Conservation (phyloP, 257 asterid genomes). For the Vinca minor region DNA sequence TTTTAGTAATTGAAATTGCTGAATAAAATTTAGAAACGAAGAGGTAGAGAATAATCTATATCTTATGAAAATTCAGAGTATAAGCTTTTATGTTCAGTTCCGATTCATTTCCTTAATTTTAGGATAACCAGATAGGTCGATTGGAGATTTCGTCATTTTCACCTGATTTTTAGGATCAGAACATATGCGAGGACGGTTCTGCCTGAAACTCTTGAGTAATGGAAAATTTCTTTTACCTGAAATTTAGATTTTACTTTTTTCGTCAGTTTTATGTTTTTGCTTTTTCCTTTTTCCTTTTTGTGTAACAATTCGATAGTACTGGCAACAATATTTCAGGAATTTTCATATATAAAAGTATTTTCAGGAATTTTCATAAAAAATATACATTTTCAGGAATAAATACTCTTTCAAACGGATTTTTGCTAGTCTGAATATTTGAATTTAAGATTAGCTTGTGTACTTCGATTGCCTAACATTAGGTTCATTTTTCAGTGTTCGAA, state of each 20-base stretch:
- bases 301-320: not conserved
- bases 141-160: not conserved
- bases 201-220: not conserved
- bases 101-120: not conserved
- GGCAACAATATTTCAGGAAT: too few species aligned
- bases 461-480: not conserved
- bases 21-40: not conserved
- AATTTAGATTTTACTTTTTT: not conserved
- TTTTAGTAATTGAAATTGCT: not conserved
- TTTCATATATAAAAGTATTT: too few species aligned
- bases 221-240: not conserved
- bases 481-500: not conserved
- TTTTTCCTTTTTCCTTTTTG: too few species aligned
- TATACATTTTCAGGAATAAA: not conserved
- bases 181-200: not conserved
- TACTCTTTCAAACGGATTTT: not conserved
- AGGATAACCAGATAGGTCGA: not conserved
- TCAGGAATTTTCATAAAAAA: too few species aligned
- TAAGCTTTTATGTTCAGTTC: not conserved
- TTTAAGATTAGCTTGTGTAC: not conserved
- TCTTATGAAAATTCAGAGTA: too few species aligned
- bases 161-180: not conserved
- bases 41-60: not conserved
- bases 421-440: not conserved
- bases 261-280: not conserved